Conservation (phyloP, 2,329 filamentous ascomycete genomes). For the Colletotrichum somersetense region DNA sequence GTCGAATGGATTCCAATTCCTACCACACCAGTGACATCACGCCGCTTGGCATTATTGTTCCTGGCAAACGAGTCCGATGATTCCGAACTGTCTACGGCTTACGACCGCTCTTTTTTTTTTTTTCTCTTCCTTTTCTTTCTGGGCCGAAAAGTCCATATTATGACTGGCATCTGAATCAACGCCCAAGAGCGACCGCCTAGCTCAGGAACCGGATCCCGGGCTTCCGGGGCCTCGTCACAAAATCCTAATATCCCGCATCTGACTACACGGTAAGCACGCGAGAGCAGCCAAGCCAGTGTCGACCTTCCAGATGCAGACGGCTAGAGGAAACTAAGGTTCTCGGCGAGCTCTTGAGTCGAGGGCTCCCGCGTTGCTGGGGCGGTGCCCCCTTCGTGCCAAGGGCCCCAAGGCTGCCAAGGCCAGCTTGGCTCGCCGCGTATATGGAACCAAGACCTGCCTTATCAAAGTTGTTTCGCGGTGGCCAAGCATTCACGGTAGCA, state of each 20-base stretch:
- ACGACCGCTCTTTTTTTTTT: no score
- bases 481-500: constrained; percentile 22
- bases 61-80: neutral
- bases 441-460: constrained; percentile 29
- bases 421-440: constrained; percentile 4
- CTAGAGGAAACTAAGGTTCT: neutral
- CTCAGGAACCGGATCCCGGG: neutral
- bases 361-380: neutral
- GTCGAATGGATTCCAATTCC: neutral
- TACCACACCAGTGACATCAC: neutral
- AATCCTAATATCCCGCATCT: constrained; percentile 7
- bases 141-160: neutral
- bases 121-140: no score
- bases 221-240: neutral
- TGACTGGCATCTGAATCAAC: neutral
- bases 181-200: neutral
- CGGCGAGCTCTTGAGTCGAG: neutral
- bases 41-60: neutral
- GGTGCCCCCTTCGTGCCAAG: constrained; percentile 13
- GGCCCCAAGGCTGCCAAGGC: constrained; percentile 25
- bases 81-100: neutral
- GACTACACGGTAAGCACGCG: neutral
- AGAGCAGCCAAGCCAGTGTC: constrained; percentile 1
- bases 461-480: constrained; percentile 6
- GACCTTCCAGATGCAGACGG: constrained; percentile 20